phyloP scores from a whole-genome alignment of 1,284 basidiomycete species.

The Leccinum laetum region DNA sequence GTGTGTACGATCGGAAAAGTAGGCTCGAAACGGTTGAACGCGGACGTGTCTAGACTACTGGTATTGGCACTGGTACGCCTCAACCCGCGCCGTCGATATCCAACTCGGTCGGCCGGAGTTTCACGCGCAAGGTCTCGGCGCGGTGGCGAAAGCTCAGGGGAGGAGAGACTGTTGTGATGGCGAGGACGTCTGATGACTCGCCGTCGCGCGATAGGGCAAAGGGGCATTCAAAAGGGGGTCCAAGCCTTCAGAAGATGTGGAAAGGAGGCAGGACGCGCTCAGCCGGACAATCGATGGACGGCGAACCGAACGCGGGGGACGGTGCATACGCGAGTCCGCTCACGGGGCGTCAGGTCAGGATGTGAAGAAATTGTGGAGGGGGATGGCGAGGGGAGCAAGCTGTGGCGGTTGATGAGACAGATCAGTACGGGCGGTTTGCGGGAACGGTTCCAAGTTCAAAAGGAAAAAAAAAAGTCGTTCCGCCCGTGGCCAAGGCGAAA shows the following conservation, averaged over 20 bases:
- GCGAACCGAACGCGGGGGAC: background rate
- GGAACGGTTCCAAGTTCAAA: constrained; percentile 47
- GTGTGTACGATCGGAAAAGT: constrained; percentile 13
- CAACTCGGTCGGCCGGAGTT: constrained; percentile 10
- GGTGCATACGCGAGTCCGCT: constrained; percentile 11
- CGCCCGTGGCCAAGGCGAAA: constrained; percentile 43
- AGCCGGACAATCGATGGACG: constrained; percentile 21
- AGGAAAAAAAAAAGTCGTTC: constrained; percentile 22
- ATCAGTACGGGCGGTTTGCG: constrained; percentile 64
- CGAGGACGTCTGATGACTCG: constrained; percentile 17
- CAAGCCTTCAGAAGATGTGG: constrained; percentile 37
- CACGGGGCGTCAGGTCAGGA: constrained; percentile 1
- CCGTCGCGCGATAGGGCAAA: background rate
- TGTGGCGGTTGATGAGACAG: constrained; percentile 71
- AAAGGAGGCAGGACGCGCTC: constrained; percentile 15
- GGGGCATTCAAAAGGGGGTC: constrained; percentile 24
- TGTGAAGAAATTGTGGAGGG: constrained; percentile 8
- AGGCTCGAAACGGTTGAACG: constrained; percentile 8
- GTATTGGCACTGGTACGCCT: background rate
- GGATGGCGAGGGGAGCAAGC: constrained; percentile 37
- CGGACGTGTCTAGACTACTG: background rate
- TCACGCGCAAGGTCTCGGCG: constrained; percentile 40
- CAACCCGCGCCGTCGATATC: constrained; percentile 8
- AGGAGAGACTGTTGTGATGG: constrained; percentile 1
- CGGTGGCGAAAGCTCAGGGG: constrained; percentile 39